Conservation (phyloP, 306 rosid species). For the Cicer yamashitae region DNA sequence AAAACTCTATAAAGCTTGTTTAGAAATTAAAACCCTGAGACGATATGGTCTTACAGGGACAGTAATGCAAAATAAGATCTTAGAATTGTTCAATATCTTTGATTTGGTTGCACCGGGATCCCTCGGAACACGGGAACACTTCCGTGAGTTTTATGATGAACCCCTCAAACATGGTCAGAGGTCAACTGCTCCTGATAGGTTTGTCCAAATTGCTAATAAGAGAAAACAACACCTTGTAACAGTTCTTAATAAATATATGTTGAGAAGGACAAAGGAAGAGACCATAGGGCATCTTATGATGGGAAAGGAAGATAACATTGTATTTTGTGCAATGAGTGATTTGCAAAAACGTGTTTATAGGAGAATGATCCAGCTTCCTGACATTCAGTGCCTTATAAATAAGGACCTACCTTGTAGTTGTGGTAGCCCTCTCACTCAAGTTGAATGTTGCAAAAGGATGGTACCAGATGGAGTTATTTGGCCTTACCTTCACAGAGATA, state of each 20-base stretch:
- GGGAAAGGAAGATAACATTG: constrained; percentile 97
- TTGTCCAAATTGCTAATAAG: constrained; percentile 75
- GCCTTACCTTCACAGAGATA: constrained; percentile 89
- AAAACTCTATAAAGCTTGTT: constrained; percentile 82
- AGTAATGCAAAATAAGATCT: constrained; percentile 89
- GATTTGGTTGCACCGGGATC: constrained; percentile 95
- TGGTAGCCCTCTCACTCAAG: constrained; percentile 94
- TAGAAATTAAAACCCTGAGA: constrained; percentile 71
- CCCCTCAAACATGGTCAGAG: constrained; percentile 98
- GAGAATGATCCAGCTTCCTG: constrained; percentile 93
- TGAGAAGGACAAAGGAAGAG: constrained; percentile 94
- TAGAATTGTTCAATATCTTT: constrained; percentile 93
- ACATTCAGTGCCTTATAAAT: constrained; percentile 82
- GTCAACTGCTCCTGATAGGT: constrained; percentile 88
- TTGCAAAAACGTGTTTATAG: constrained; percentile 82
- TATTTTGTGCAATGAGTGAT: constrained; percentile 92
- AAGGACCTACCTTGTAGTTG: constrained; percentile 88
- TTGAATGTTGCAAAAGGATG: constrained; percentile 86
- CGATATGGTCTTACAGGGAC: constrained; percentile 97
- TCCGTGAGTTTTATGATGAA: constrained; percentile 86
- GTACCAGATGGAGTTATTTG: constrained; percentile 82
- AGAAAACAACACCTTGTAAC: constrained; percentile 75
- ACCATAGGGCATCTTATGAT: constrained; percentile 98
- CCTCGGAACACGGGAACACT: constrained; percentile 93
- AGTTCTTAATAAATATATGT: constrained; percentile 83